phyloP scores from a whole-genome alignment of 2,329 filamentous ascomycete species.

The Hymenoscyphus repandus region DNA sequence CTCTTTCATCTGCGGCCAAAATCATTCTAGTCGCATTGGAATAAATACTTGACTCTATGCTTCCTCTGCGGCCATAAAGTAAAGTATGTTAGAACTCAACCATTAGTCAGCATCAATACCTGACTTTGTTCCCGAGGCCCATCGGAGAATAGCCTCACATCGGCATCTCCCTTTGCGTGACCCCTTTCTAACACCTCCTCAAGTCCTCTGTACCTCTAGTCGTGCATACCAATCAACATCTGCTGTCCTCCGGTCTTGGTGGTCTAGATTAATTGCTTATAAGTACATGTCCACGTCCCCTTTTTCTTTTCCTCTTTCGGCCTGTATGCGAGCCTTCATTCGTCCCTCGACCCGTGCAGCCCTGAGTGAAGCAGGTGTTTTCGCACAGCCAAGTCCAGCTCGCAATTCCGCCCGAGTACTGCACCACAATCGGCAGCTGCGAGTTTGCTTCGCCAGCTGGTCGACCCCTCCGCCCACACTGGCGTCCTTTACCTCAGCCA shows the following conservation, averaged over 20 bases:
- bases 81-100: neutral
- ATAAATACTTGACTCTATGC: too few species aligned
- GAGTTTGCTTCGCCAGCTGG: slow-evolving; percentile 8
- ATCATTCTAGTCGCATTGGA: too few species aligned
- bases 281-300: neutral
- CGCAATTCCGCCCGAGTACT: neutral
- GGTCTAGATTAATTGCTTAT: slow-evolving; percentile 5
- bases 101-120: too few species aligned
- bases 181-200: too few species aligned
- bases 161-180: neutral
- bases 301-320: slow-evolving; percentile 4
- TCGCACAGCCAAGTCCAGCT: neutral
- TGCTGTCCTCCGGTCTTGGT: neutral
- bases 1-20: too few species aligned
- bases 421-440: slow-evolving; percentile 7
- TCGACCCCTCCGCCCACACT: slow-evolving; percentile 14
- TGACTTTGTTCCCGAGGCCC: too few species aligned
- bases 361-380: neutral
- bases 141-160: too few species aligned
- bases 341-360: neutral
- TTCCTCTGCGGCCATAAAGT: neutral
- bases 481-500: slow-evolving; percentile 16
- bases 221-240: neutral
- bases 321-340: slow-evolving; percentile 11
- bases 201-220: too few species aligned